phyloP scores from a whole-genome alignment of 345 rosid genomes.

The Microcos paniculata region DNA sequence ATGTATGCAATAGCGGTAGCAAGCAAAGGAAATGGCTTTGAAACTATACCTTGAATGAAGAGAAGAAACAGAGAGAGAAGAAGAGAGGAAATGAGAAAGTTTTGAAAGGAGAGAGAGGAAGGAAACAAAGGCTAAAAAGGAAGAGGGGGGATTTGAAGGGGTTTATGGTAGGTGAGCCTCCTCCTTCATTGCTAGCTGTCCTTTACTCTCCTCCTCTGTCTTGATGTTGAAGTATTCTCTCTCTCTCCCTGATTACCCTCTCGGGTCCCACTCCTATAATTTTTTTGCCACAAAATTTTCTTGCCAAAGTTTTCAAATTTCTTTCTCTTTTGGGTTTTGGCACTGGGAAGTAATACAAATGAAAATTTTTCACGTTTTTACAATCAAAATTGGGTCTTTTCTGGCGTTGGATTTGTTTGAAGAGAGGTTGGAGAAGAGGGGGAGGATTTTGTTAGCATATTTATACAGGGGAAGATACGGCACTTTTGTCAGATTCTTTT shows the following conservation, averaged over 20 bases:
- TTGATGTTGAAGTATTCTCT: slow-evolving; percentile 51
- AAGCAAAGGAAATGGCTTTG: neutral
- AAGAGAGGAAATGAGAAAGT: neutral
- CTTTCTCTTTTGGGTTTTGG: neutral
- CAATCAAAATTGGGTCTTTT: too few relatives aligned
- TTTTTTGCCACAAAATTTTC: neutral
- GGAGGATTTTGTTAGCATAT: too few relatives aligned
- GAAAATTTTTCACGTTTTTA: neutral
- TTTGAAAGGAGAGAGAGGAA: slow-evolving; percentile 17
- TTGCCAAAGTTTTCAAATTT: neutral
- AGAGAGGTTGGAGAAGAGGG: too few relatives aligned
- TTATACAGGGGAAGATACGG: too few relatives aligned
- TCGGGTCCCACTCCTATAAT: slow-evolving; percentile 15
- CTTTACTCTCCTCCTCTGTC: slow-evolving; percentile 40
- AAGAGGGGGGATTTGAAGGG: slow-evolving; percentile 7
- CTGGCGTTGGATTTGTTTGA: too few relatives aligned
- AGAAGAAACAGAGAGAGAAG: neutral
- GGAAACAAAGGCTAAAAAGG: slow-evolving; percentile 18
- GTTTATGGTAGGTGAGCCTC: slow-evolving; percentile 52
- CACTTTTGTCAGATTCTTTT: too few relatives aligned
- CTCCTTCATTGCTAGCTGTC: slow-evolving; percentile 76
- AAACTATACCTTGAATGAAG: slow-evolving; percentile 17
- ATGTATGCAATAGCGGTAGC: neutral
- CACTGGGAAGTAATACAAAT: neutral
- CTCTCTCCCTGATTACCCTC: slow-evolving; percentile 3